A percentile compares a stretch with the other conserved stretches of the same genome.
phyloP scores from a whole-genome alignment of 768 basidiomycete genomes.

The Scleroderma bovista region DNA sequence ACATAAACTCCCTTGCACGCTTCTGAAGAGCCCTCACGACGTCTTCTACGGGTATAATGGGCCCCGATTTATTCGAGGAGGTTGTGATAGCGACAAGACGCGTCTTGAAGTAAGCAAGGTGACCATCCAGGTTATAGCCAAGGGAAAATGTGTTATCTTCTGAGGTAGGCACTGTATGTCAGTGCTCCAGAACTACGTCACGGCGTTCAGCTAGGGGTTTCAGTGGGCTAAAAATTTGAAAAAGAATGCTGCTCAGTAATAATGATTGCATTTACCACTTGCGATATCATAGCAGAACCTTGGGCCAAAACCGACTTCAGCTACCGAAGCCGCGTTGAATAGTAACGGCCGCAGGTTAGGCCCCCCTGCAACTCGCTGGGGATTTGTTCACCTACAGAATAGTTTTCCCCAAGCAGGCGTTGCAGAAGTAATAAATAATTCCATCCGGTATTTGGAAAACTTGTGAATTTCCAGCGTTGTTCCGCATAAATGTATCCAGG shows the following conservation, averaged over 20 bases:
- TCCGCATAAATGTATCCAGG: constrained; percentile 62
- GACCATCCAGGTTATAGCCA: constrained; percentile 44
- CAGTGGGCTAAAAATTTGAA: constrained; percentile 48
- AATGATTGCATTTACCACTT: constrained; percentile 67
- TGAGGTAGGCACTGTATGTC: constrained; percentile 45
- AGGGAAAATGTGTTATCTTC: constrained; percentile 65
- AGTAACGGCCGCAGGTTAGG: constrained; percentile 50
- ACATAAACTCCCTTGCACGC: constrained; percentile 46
- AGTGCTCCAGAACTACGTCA: constrained; percentile 51
- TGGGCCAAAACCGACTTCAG: constrained; percentile 63
- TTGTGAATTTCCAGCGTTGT: constrained; percentile 77
- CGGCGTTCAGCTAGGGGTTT: constrained; percentile 61
- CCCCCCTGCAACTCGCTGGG: constrained; percentile 46
- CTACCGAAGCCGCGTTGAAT: constrained; percentile 55
- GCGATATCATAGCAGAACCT: constrained; percentile 56
- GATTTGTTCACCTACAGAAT: constrained; percentile 49
- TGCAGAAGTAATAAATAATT: constrained; percentile 61
- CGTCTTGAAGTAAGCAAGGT: constrained; percentile 62
- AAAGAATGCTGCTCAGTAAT: constrained; percentile 63
- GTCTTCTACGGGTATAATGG: constrained; percentile 55
- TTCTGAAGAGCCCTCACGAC: constrained; percentile 46
- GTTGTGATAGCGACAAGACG: constrained; percentile 70
- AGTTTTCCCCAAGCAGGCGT: constrained; percentile 71
- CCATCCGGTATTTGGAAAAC: constrained; percentile 51
- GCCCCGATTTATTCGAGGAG: constrained; percentile 73